Conservation (phyloP, 2,329 filamentous ascomycete species). For the Albifimbria verrucaria region DNA sequence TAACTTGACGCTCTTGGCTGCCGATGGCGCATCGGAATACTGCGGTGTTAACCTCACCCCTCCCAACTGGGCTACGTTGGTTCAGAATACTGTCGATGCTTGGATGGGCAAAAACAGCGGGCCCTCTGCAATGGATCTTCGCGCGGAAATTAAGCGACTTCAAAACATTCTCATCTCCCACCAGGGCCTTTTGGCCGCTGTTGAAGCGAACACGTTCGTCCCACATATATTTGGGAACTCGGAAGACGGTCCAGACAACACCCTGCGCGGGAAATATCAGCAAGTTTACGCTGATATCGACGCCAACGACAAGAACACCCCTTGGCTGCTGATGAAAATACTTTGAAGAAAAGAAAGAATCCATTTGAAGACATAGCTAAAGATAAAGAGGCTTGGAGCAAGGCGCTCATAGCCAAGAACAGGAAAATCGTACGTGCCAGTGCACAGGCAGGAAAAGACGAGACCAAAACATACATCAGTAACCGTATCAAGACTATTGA, state of each 20-base stretch:
- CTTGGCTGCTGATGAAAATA: background rate
- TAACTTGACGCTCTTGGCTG: constrained; percentile 3
- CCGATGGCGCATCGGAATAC: constrained; percentile 3
- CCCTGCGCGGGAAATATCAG: background rate
- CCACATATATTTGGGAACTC: background rate
- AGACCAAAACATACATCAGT: background rate
- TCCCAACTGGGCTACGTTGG: background rate
- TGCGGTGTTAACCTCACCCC: constrained; percentile 3
- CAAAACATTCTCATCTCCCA: background rate
- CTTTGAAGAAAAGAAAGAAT: background rate
- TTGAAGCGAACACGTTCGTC: background rate
- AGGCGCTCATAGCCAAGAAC: background rate
- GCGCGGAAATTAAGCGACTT: background rate
- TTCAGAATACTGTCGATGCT: background rate
- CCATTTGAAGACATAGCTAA: background rate
- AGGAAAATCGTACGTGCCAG: background rate
- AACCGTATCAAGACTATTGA: background rate
- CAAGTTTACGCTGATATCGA: too few relatives aligned
- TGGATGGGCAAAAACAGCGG: background rate
- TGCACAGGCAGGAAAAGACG: background rate
- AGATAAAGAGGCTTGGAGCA: background rate
- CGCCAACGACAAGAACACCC: background rate
- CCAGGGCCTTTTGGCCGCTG: background rate
- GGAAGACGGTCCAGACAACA: background rate
- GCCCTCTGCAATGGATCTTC: background rate